Conservation (phyloP, 306 rosid genomes). For the Pyrus pyrifolia region DNA sequence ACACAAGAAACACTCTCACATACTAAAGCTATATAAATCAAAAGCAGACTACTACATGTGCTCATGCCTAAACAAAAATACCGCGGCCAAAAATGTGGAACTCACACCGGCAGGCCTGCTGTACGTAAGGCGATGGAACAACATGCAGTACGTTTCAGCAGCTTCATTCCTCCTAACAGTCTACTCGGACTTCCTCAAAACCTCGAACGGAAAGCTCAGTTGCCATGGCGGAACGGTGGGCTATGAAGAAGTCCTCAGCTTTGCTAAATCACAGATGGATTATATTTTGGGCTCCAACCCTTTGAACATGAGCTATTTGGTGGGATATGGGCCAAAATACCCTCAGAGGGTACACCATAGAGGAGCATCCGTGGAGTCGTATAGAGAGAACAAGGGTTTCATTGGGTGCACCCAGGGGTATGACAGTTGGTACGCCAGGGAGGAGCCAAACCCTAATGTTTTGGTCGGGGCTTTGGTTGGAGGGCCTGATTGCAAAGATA, state of each 20-base stretch:
- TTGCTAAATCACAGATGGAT: constrained; percentile 71
- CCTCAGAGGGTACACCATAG: constrained; percentile 87
- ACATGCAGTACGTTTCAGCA: constrained; percentile 93
- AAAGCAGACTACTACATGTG: constrained; percentile 86
- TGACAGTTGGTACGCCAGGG: constrained; percentile 67
- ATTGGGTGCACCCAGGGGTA: constrained; percentile 98
- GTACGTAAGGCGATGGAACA: constrained; percentile 82
- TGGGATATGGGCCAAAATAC: constrained; percentile 63
- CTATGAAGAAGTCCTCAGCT: constrained; percentile 38
- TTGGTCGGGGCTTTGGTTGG: constrained; percentile 92
- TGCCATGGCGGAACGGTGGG: constrained; percentile 41
- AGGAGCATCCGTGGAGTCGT: constrained; percentile 80
- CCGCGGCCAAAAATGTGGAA: constrained; percentile 47
- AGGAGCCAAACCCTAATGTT: constrained; percentile 58
- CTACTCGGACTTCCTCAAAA: constrained; percentile 59
- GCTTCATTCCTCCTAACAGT: constrained; percentile 72
- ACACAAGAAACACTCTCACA: constrained; percentile 36
- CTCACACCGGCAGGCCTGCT: constrained; percentile 77
- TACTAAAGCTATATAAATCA: constrained; percentile 52
- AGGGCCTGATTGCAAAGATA: constrained; percentile 76
- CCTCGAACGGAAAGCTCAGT: constrained; percentile 40
- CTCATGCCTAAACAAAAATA: constrained; percentile 81
- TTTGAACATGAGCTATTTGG: constrained; percentile 79
- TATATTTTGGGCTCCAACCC: constrained; percentile 90
- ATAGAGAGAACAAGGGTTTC: constrained; percentile 72